Base-by-base conservation (phyloP, 768 basidiomycete genomes). In the Mrakia frigida region DNA sequence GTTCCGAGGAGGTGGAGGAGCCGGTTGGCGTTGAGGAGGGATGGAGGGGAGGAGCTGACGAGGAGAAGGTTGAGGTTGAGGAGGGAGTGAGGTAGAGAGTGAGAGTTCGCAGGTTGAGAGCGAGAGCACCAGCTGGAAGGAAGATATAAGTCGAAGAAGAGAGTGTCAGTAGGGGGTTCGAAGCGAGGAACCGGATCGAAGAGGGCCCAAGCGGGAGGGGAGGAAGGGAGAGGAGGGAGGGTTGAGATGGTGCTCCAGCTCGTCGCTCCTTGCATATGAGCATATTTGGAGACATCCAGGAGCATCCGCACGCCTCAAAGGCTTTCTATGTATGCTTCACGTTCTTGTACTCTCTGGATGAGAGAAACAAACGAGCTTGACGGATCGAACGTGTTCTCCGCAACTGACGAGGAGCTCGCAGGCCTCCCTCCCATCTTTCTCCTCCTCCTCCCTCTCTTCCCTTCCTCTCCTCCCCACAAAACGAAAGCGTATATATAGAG, bases 31-130 rank as follows among this genome's bases (percentile, higher is more conserved):
- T 56, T 10, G 35, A 16, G 52, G 50, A 56, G 21, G 56, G 7
- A 1, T 53, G 74, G 10, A 70, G n/a, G 35, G 50, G 90, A 0
- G 89, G 92, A 80, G 90, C 89, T 0, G 86, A 87, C n/a, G 90
- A 90, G 76, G 92, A 85, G 79, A 21, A 6, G 50, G 28, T 33
- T 18, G 65, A 46, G 9, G 46, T 43, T 23, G 74, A 39, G 14
- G 76, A 67, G 9, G 70, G 71, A 14, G 65, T 39, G 46, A 77
- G 50, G n/a, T 71, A 77, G 39, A 77, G 76, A 50, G 43, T 35
- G 46, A 77, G 71, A 39, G 56, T 65, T 10, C 73, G 41, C 0
- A 73, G 70, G 28, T 59, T 63, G 5, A 70, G 60, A 13, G 70
- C 76, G 25, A 77, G 71, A 35, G 60, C 28, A n/a, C 71, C 72